phyloP scores from a whole-genome alignment of 176 grass and related monocot genomes.

The Juncus inflexus region DNA sequence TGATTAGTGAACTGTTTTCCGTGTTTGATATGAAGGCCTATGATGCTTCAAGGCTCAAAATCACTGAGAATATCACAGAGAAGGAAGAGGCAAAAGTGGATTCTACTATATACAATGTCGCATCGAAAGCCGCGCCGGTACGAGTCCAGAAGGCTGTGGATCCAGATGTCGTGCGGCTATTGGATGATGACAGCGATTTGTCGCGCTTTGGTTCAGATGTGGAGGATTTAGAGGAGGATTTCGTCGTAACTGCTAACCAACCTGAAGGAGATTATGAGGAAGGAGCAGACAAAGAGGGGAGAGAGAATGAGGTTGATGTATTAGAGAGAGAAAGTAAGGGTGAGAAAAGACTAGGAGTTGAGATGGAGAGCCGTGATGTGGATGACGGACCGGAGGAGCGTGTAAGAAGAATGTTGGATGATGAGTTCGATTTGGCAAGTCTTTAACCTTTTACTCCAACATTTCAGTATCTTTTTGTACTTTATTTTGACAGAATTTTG shows the following conservation, averaged over 20 bases:
- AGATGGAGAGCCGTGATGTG: background rate
- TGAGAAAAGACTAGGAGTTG: background rate
- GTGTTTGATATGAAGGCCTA: conserved; percentile 50
- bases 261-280: conserved; percentile 43
- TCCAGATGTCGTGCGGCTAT: conserved; percentile 56
- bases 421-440: conserved; percentile 88
- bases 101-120: conserved; percentile 58
- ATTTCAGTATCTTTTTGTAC: background rate
- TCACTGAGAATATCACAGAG: conserved; percentile 33
- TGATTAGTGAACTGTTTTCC: background rate
- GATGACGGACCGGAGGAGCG: conserved; percentile 45
- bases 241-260: conserved; percentile 73
- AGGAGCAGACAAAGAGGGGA: conserved; percentile 19
- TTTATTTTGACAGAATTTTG: too few relatives aligned
- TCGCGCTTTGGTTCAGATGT: conserved; percentile 50
- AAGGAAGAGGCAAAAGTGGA: conserved; percentile 42
- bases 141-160: conserved; percentile 55
- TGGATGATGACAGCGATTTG: conserved; percentile 61
- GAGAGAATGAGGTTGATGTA: conserved; percentile 30
- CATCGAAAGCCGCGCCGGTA: conserved; percentile 39
- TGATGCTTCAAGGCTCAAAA: conserved; percentile 67
- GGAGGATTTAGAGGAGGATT: conserved; percentile 94
- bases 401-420: conserved; percentile 61
- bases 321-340: conserved; percentile 24
- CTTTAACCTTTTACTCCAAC: background rate